These are phyloP conservation scores for Ganoderma leucocontextum DNA, from an alignment of 1,284 basidiomycete species.

Conservation along the genomic window DNA sequence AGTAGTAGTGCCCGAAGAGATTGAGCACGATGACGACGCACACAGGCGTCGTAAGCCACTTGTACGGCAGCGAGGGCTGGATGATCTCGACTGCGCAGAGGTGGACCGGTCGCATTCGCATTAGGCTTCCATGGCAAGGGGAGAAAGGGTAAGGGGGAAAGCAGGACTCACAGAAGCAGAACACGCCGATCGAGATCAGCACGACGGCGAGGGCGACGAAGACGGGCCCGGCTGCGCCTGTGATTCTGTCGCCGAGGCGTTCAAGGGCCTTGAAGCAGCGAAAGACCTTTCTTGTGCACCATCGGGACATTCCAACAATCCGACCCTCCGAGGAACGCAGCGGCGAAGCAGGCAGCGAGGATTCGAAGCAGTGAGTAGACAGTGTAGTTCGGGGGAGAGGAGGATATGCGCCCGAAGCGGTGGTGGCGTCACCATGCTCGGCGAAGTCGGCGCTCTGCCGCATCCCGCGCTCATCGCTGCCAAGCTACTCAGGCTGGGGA, in stretches of 20 bases:
- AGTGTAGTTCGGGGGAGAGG: conserved; percentile 1
- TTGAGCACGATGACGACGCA: conserved; percentile 83
- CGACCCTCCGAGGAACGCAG: not conserved
- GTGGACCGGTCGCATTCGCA: not conserved
- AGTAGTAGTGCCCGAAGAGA: conserved; percentile 85
- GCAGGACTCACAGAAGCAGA: conserved; percentile 79
- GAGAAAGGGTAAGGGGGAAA: not conserved
- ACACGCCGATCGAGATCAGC: conserved; percentile 72
- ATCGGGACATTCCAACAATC: conserved; percentile 19
- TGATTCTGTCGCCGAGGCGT: conserved; percentile 79
- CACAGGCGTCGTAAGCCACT: conserved; percentile 65
- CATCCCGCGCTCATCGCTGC: not conserved
- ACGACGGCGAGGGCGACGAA: conserved; percentile 84
- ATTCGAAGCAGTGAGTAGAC: not conserved
- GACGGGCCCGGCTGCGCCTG: conserved; percentile 90
- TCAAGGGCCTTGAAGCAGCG: conserved; percentile 88
- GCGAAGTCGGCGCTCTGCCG: not conserved
- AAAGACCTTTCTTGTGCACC: conserved; percentile 61
- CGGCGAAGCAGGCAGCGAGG: not conserved
- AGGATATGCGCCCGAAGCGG: not conserved
- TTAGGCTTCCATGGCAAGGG: not conserved
- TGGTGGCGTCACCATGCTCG: not conserved
- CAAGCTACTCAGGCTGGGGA: not conserved
- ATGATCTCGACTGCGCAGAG: conserved; percentile 74
- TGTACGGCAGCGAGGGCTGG: conserved; percentile 59